Conservation (phyloP, 192 early-diverging fungal species). For the Umbelopsis ramanniana region DNA sequence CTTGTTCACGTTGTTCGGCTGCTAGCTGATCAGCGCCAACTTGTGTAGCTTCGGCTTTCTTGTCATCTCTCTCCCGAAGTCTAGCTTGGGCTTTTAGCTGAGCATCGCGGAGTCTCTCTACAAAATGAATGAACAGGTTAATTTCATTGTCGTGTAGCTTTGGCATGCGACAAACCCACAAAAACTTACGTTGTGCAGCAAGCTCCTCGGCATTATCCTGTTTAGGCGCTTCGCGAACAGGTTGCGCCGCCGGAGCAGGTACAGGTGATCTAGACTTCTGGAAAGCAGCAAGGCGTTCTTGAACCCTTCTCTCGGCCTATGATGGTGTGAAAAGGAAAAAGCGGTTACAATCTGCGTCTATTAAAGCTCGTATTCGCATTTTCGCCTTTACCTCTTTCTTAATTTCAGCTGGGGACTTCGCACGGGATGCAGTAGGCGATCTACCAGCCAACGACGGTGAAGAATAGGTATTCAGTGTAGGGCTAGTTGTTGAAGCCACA, state of each 20-base stretch:
- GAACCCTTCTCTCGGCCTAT: slow-evolving; percentile 43
- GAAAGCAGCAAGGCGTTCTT: slow-evolving; percentile 41
- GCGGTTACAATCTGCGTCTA: too few relatives aligned
- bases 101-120: slow-evolving; percentile 44
- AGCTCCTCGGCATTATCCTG: slow-evolving; percentile 29
- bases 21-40: slow-evolving; percentile 22
- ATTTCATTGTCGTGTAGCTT: not conserved
- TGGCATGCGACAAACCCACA: not conserved
- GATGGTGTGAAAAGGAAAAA: not conserved
- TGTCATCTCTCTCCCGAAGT: slow-evolving; percentile 43
- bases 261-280: slow-evolving; percentile 21
- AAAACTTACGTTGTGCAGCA: slow-evolving; percentile 34
- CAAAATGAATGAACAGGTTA: not conserved
- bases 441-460: not conserved
- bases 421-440: slow-evolving; percentile 22
- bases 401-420: slow-evolving; percentile 43
- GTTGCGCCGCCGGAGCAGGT: not conserved
- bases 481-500: not conserved
- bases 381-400: slow-evolving; percentile 36
- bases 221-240: slow-evolving; percentile 3
- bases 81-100: slow-evolving; percentile 38
- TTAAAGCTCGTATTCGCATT: not conserved
- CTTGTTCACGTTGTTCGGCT: slow-evolving; percentile 24
- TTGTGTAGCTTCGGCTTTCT: slow-evolving; percentile 31
- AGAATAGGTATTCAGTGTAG: not conserved